Evolutionary conservation across 179 eudicot species (phyloP), one percentile per base, ranked within the genome.

Genomic region (Monotropa hypopitys): DNA sequence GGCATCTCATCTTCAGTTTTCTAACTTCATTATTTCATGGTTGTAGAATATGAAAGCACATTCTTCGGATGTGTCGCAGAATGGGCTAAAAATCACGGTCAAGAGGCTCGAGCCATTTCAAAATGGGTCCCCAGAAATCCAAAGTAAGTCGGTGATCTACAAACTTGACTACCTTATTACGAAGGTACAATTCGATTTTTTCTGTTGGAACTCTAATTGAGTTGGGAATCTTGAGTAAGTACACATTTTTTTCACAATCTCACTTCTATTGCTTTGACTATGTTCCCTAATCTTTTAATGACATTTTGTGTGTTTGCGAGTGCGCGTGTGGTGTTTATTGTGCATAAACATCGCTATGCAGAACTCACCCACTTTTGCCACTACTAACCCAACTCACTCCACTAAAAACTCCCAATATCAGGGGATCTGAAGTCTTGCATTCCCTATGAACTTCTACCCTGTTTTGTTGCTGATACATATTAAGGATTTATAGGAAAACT

Each of bases 41-140:
- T 74, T 77, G 80, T 73, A 95, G 99, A 88, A 93, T 80, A 84
- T 88, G 72, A 91, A 96, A 84, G 88, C 86, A 35, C 91, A 81
- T 15, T 53, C 92, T 68, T 89, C 91, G 46, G 99, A 93, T 81
- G 96, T 90, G 26, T 83, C 98, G 28, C 88, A 87, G 81, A 90
- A 88, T 63, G 96, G 92, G 3, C 80, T 92, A 15, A 86, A 77
- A 20, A 75, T 94, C 33, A 97, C 96, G 1, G 91, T 94, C 62
- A 94, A 94, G 86, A 86, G 84, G 79, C 89, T 94, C 12, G 87
- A 88, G 71, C 91, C 96, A n/a, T 69, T 91, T 56, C 84, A 78
- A 56, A 70, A 70, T 72, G 85, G 79, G 50, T 85, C 88, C 54
- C 85, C 84, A 0, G 76, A 78, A 72, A 65, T 81, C 20, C 84